Percentiles rank a stretch among this genome's conserved stretches.
Evolutionary conservation across 2,329 filamentous ascomycete species (phyloP).

Genomic region (Trichoderma koningiopsis): DNA sequence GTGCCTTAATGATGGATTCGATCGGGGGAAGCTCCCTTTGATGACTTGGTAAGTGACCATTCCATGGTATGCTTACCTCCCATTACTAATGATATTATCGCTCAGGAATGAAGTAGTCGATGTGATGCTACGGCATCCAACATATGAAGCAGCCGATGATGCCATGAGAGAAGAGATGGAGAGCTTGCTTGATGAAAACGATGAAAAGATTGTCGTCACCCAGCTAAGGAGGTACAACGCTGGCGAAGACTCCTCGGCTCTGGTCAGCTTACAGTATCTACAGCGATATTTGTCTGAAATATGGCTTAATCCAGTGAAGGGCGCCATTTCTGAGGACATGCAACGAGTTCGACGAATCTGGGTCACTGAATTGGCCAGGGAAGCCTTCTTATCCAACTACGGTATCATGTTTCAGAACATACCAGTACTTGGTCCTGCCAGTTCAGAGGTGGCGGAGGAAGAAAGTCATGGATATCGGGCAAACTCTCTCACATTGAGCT

Average conservation of each 20-base stretch:
- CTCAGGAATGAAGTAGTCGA: slow-evolving; percentile 35
- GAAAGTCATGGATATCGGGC: slow-evolving; percentile 26
- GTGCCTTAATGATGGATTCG: slow-evolving; percentile 33
- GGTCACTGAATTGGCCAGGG: slow-evolving; percentile 39
- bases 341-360: slow-evolving; percentile 34
- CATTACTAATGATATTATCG: not conserved
- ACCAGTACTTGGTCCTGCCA: slow-evolving; percentile 35
- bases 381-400: slow-evolving; percentile 40
- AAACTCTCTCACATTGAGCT: slow-evolving; percentile 24
- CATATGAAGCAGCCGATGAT: slow-evolving; percentile 27
- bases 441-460: slow-evolving; percentile 22
- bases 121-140: slow-evolving; percentile 7
- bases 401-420: slow-evolving; percentile 41
- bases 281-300: slow-evolving; percentile 36
- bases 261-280: slow-evolving; percentile 35
- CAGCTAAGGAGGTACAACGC: slow-evolving; percentile 35
- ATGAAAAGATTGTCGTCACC: slow-evolving; percentile 36
- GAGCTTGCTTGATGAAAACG: slow-evolving; percentile 34
- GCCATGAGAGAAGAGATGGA: slow-evolving; percentile 36
- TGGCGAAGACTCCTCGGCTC: slow-evolving; percentile 32
- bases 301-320: slow-evolving; percentile 38
- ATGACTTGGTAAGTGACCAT: slow-evolving; percentile 38
- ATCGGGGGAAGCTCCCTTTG: slow-evolving; percentile 35
- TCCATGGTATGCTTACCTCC: not conserved
- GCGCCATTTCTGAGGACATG: slow-evolving; percentile 32